phyloP scores from a whole-genome alignment of 2,329 filamentous ascomycete species.

The Diplocarpon rosae region DNA sequence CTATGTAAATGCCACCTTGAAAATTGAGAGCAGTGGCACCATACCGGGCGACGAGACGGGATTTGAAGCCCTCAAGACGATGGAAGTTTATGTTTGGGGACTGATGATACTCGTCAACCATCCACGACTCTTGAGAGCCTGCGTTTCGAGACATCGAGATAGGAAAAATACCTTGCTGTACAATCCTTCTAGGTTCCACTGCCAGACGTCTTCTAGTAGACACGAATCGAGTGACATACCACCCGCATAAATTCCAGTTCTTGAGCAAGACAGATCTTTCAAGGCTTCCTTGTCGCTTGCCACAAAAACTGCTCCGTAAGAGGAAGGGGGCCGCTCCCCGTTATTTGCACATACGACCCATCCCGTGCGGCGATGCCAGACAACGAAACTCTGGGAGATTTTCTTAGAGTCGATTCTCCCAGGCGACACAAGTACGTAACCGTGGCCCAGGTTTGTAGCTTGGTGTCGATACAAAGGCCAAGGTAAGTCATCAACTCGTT shows the following conservation, averaged over 20 bases:
- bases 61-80: neutral
- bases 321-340: constrained; percentile 6
- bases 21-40: constrained; percentile 31
- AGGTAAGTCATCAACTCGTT: constrained; percentile 52
- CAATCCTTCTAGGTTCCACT: constrained; percentile 44
- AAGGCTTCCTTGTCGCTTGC: constrained; percentile 13
- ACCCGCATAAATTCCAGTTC: constrained; percentile 56
- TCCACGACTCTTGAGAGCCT: too few relatives aligned
- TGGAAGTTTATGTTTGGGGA: neutral
- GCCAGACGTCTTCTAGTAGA: constrained; percentile 50
- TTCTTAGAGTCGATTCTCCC: constrained; percentile 24
- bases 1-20: constrained; percentile 26
- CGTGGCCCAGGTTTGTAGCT: constrained; percentile 39
- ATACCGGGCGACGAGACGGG: constrained; percentile 28
- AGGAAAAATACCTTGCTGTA: constrained; percentile 9
- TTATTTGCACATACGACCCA: constrained; percentile 20
- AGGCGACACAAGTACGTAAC: constrained; percentile 34
- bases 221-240: constrained; percentile 57
- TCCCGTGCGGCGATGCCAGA: constrained; percentile 25
- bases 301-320: constrained; percentile 20
- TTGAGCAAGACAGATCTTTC: constrained; percentile 19
- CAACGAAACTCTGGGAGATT: constrained; percentile 13
- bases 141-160: neutral
- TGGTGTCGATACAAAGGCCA: constrained; percentile 67
- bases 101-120: neutral